Base-by-base conservation (phyloP, 441 rosid genomes). In the Iberis amara region DNA sequence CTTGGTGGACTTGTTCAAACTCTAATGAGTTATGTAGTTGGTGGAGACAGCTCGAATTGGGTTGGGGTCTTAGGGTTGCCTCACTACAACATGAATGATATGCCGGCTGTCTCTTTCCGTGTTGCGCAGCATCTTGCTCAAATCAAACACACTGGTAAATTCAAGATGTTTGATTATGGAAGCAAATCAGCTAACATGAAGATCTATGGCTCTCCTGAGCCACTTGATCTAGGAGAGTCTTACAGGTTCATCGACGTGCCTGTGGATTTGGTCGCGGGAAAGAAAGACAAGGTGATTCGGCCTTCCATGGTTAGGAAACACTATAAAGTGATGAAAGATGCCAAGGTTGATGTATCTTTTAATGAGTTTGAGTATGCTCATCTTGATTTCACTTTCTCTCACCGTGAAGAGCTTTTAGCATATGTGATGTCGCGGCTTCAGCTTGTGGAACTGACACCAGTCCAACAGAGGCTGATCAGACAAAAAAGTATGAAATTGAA, bases 21-120 rank as follows among this genome's bases (percentile, higher is more conserved):
- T 12, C 68, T 92, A 30, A 74, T 92, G 85, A 71, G 98, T 68
- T 88, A 92, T 33, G 75, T 75, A 15, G 77, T 81, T 1, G 96
- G 98, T 6, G 95, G 98, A 57, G 98, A 92, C 70, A 84, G 96
- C 81, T 92, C 98, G 11, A 84, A 92, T 48, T 92, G 98, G 98
- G 83, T 92, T 7, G 96, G 98, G 32, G 94, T 88, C 18, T 55
- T 88, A 32, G 98, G 98, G 1, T 56, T 83, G 59, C 94, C 98
- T 10, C 98, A 91, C 67, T 88, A 85, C 70, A 91, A 91, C 72
- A 91, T 91, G 91, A 86, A 91, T 41, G 95, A 91, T 66, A 88
- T 92, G 96, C 96, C 96, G 0, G 96, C 96, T 15, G 81, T 92
- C 43, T 82, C 98, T 0, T 78, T 83, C 35, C 77, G 71, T 5